Evolutionary conservation across 352 stramenopile species (phyloP), one percentile per base, ranked within the genome.

Genomic region (Phytophthora cryptogea): DNA sequence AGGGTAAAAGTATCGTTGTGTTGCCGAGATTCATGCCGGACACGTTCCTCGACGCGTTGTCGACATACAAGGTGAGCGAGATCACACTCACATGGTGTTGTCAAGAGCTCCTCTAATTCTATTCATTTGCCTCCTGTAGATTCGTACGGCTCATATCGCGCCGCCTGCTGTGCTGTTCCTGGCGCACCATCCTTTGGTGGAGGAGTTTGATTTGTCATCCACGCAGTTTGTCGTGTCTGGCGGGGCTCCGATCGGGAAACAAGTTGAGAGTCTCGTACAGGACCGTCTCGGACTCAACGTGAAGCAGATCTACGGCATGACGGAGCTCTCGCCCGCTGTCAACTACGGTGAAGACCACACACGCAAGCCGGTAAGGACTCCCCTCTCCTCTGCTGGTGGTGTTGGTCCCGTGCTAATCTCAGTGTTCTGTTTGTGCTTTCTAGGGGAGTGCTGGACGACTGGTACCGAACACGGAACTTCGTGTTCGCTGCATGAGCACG

Each of bases 21-120:
- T 82, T 96, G 37, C 89, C 84, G 9, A 58, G 82, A 17, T 99
- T 98, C 63, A 89, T 98, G 61, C 80, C 96, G 2, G 72, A 94
- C 39, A 72, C 76, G 14, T 98, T 98, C 59, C 80, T 97, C 23
- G 54, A 88, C 16, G 68, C 87, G 26, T 77, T 98, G 26, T 54
- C 66, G 2, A 72, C 46, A 23, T 86, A 85, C 68, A 82, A 84
- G 59, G 72, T 80, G 31, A 43, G 72, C 79, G 27, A 40, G 28
- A 1, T 33, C 20, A 23, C 20, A 23, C 20, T 23, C 20, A 2
- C 20, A 23, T 1, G 20, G 20, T 23, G 20, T 3, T 23, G 20
- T 23, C 20, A 23, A 37, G 23, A 17, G 43, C 20, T 37, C 14
- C 33, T 35, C 44, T 63, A 16, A 65, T 17, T 2, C 5, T 30